Base-by-base conservation (phyloP, 208 protist species). In the Acanthamoeba triangularis region DNA sequence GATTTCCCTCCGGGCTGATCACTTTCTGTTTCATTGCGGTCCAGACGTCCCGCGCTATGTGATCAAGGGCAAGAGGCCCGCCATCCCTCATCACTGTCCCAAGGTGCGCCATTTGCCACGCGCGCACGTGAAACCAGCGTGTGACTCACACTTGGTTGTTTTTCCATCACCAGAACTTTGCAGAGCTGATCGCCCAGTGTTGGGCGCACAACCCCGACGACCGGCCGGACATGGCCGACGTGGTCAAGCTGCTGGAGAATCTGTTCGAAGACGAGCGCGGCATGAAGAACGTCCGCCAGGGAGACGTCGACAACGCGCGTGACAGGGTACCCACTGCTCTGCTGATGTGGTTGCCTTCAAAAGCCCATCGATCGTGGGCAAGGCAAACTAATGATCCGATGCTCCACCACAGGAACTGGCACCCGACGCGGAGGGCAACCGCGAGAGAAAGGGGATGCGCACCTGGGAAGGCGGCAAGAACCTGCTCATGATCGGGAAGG, bases 401-500 rank as follows among this genome's bases (percentile, higher is more conserved):
- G 0, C 44, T 16, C 44, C 44, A 14, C 44, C 28, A 0, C 35
- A 78, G 69, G 69, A 78, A 28, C 8, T 28, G 0, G n/a, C 74
- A 0, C 74, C 74, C 1, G 74, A 82, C 23, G 74, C 74, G 1
- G 37, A 44, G 10, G 74, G 72, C 33, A 82, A 82, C 23, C 72
- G 74, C 20, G 74, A 82, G 0, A 20, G 74, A 11, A 52, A 44
- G 74, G 74, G 74, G 30, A 82, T 82, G 74, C 74, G 74, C 20
- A 82, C 74, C 37, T 82, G 74, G 74, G 74, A 82, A n/a, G 74
- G 74, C 23, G 74, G 74, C 13, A 82, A 82, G 74, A 82, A 82
- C 74, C 33, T 82, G n/a, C 37, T 82, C 37, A 82, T 82, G 74
- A 3, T 82, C 0, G 44, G 44, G 13, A 49, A 16, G 44, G 44